Conservation (phyloP, 345 rosid genomes). For the Streptanthus diversifolius region DNA sequence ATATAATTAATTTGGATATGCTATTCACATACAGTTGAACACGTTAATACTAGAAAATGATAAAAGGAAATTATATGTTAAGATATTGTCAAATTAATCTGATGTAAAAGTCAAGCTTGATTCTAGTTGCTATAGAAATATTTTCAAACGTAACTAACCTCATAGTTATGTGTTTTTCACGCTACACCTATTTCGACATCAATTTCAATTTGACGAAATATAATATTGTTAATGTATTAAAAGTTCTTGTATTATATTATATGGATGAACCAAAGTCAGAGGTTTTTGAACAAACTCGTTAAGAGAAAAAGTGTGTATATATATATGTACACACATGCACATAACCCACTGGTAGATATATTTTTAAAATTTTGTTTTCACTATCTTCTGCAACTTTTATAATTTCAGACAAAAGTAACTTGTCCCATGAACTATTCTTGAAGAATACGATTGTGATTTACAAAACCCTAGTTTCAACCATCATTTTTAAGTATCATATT, state of each 20-base stretch:
- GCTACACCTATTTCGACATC: not conserved
- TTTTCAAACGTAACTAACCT: constrained; percentile 27
- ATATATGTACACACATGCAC: not conserved
- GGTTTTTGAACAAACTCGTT: not conserved
- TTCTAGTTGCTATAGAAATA: constrained; percentile 9
- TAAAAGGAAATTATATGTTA: not conserved
- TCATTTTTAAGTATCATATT: too few relatives aligned
- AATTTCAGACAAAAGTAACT: not conserved
- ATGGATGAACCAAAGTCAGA: constrained; percentile 14
- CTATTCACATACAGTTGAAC: not conserved
- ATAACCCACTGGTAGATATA: not conserved
- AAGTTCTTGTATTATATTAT: not conserved
- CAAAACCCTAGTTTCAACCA: too few relatives aligned
- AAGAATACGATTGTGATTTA: too few relatives aligned
- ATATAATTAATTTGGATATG: not conserved
- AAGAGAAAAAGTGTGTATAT: not conserved
- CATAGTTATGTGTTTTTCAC: constrained; percentile 18
- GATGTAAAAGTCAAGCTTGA: constrained; percentile 23
- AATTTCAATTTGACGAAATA: constrained; percentile 10
- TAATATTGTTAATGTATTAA: not conserved
- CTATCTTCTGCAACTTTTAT: not conserved
- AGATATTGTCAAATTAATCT: constrained; percentile 20
- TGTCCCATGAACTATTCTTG: not conserved
- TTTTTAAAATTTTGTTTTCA: not conserved
- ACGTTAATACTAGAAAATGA: not conserved